These are phyloP conservation scores for Rhodosporidiobolus sp. DNA, from an alignment of 768 basidiomycete genomes.

Conservation along the genomic window DNA sequence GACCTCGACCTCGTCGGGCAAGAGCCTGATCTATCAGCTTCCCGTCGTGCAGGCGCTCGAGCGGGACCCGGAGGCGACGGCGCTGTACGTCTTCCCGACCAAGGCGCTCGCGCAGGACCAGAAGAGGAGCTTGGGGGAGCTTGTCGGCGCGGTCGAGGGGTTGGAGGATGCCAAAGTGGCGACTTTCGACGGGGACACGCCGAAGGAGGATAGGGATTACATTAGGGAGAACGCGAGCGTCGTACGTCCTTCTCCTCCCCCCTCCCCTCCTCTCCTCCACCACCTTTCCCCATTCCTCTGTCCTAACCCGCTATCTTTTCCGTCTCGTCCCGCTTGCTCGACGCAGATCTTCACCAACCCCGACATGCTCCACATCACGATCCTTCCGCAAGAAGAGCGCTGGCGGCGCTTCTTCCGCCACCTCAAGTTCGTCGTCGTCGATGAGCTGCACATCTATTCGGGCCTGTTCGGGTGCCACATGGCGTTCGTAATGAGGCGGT, in stretches of 20 bases:
- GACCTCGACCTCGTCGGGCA: slow-evolving; percentile 74
- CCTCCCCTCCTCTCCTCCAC: too few species aligned
- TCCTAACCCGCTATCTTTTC: too few species aligned
- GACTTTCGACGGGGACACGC: slow-evolving; percentile 87
- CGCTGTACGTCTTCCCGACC: slow-evolving; percentile 83
- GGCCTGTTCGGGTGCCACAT: slow-evolving; percentile 80
- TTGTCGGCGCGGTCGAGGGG: slow-evolving; percentile 61
- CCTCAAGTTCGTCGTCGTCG: slow-evolving; percentile 70
- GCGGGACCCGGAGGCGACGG: slow-evolving; percentile 61
- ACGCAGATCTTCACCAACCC: slow-evolving; percentile 79
- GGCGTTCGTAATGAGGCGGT: slow-evolving; percentile 71
- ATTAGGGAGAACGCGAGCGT: slow-evolving; percentile 63
- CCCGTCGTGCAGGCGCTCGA: slow-evolving; percentile 68
- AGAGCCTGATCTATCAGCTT: slow-evolving; percentile 56
- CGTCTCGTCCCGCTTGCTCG: too few species aligned
- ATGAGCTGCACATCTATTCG: slow-evolving; percentile 79
- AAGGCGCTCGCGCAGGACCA: slow-evolving; percentile 94
- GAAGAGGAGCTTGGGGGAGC: slow-evolving; percentile 63
- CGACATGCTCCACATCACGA: slow-evolving; percentile 79
- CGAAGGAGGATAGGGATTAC: slow-evolving; percentile 62
- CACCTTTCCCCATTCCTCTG: background rate
- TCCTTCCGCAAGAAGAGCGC: slow-evolving; percentile 75
- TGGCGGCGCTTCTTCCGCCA: slow-evolving; percentile 83
- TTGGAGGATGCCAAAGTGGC: slow-evolving; percentile 65
- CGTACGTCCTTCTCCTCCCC: slow-evolving; percentile 4